Percentiles rank a stretch among this genome's conserved stretches.
phyloP scores from a whole-genome alignment of 441 rosid species.

The Adansonia rubrostipa region DNA sequence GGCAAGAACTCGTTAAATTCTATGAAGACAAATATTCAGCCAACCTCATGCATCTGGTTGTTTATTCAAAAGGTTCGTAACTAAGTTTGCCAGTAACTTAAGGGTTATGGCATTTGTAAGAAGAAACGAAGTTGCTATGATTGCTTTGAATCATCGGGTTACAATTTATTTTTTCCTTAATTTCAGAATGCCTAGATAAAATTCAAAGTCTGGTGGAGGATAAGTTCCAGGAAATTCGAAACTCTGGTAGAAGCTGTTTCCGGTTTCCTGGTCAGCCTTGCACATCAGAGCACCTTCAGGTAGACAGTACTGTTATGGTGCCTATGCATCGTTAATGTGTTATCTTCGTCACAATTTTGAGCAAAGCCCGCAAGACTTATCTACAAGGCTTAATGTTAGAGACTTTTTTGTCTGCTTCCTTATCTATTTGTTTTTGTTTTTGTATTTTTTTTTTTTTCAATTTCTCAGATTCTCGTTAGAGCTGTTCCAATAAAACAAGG shows the following conservation, averaged over 20 bases:
- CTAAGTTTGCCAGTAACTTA: slow-evolving; percentile 18
- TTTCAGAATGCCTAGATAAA: slow-evolving; percentile 77
- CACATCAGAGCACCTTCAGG: slow-evolving; percentile 82
- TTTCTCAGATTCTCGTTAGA: slow-evolving; percentile 75
- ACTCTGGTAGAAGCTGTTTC: slow-evolving; percentile 48
- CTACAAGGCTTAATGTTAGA: not conserved
- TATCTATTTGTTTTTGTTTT: slow-evolving; percentile 3
- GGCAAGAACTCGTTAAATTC: slow-evolving; percentile 78
- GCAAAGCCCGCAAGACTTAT: not conserved
- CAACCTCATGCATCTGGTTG: slow-evolving; percentile 84
- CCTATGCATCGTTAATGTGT: slow-evolving; percentile 19
- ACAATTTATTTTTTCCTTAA: slow-evolving; percentile 31
- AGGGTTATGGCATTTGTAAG: slow-evolving; percentile 6
- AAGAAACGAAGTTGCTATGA: slow-evolving; percentile 9
- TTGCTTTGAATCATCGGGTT: slow-evolving; percentile 4
- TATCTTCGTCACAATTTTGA: not conserved
- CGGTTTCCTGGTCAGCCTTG: slow-evolving; percentile 89
- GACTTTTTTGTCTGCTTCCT: not conserved
- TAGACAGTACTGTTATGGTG: slow-evolving; percentile 31
- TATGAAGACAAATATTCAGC: slow-evolving; percentile 86
- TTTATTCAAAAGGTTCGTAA: slow-evolving; percentile 78
- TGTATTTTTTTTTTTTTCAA: slow-evolving; percentile 27
- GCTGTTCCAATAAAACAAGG: slow-evolving; percentile 88
- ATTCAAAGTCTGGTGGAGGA: slow-evolving; percentile 66
- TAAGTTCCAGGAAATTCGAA: slow-evolving; percentile 72